These are phyloP conservation scores for Diaporthe citri DNA, from an alignment of 2,329 filamentous ascomycete species.

Conservation along the genomic window DNA sequence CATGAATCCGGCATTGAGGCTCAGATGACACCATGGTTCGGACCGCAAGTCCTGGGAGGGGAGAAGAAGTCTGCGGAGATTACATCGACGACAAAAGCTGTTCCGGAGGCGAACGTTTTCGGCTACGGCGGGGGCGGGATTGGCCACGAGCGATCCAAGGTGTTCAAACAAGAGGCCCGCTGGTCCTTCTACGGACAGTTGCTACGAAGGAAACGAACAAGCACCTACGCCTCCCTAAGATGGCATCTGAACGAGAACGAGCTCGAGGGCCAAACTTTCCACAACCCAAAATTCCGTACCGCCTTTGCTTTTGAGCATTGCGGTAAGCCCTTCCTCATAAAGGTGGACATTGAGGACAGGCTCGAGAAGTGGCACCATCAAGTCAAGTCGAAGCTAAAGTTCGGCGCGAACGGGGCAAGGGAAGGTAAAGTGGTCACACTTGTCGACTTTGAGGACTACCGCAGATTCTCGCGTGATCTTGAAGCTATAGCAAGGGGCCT, in stretches of 20 bases:
- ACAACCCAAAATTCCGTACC: slow-evolving; percentile 47
- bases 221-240: slow-evolving; percentile 44
- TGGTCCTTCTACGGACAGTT: slow-evolving; percentile 46
- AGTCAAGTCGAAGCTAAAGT: slow-evolving; percentile 41
- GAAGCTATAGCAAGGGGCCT: slow-evolving; percentile 25
- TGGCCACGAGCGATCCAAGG: slow-evolving; percentile 42
- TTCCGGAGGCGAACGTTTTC: slow-evolving; percentile 42
- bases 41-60: slow-evolving; percentile 44
- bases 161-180: slow-evolving; percentile 41
- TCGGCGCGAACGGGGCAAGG: slow-evolving; percentile 39
- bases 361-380: slow-evolving; percentile 45
- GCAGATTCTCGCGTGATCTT: not conserved
- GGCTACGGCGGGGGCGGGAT: slow-evolving; percentile 43
- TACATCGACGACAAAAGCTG: slow-evolving; percentile 36
- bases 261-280: slow-evolving; percentile 44
- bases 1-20: slow-evolving; percentile 38
- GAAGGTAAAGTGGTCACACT: slow-evolving; percentile 3
- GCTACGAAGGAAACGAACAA: slow-evolving; percentile 37
- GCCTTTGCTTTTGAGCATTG: slow-evolving; percentile 49
- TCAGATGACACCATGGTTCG: slow-evolving; percentile 43
- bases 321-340: slow-evolving; percentile 48
- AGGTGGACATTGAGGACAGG: slow-evolving; percentile 47
- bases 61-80: slow-evolving; percentile 38
- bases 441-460: slow-evolving; percentile 27
- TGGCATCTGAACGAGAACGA: slow-evolving; percentile 49